A percentile compares a stretch with the other conserved stretches of the same genome.
Conservation (phyloP, 1,284 basidiomycete species). For the Flammula alnicola region DNA sequence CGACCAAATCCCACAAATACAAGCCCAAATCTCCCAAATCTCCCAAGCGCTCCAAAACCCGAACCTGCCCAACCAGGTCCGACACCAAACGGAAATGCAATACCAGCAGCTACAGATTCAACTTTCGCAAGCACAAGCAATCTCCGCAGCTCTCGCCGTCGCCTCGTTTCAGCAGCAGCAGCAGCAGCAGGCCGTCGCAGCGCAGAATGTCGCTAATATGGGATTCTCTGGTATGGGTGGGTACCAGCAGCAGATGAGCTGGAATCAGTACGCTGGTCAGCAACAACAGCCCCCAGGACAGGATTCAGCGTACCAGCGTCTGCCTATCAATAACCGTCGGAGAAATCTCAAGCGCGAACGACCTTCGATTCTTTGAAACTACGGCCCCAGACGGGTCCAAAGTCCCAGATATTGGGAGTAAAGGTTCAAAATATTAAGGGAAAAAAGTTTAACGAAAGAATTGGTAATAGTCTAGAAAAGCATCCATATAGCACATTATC, state of each 20-base stretch:
- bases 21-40: slow-evolving; percentile 78
- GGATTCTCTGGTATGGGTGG: slow-evolving; percentile 42
- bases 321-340: slow-evolving; percentile 79
- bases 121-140: slow-evolving; percentile 73
- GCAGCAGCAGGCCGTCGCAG: slow-evolving; percentile 38
- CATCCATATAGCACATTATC: slow-evolving; percentile 14
- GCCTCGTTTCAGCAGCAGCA: slow-evolving; percentile 56
- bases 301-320: slow-evolving; percentile 83
- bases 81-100: slow-evolving; percentile 79
- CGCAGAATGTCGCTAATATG: slow-evolving; percentile 37
- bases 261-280: slow-evolving; percentile 61
- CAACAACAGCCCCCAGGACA: slow-evolving; percentile 56
- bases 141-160: slow-evolving; percentile 62
- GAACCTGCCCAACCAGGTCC: slow-evolving; percentile 67
- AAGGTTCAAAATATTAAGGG: slow-evolving; percentile 2
- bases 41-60: slow-evolving; percentile 79
- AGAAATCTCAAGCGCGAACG: slow-evolving; percentile 77
- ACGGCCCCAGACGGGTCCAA: slow-evolving; percentile 65
- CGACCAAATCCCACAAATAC: slow-evolving; percentile 75
- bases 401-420: slow-evolving; percentile 78
- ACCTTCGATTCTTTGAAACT: slow-evolving; percentile 80
- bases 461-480: slow-evolving; percentile 8
- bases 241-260: slow-evolving; percentile 39
- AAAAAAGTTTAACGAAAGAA: slow-evolving; percentile 5
- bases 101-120: slow-evolving; percentile 78